A percentile compares a stretch with the other conserved stretches of the same genome.
These are phyloP conservation scores for Tetrahymena elliotti DNA, from an alignment of 73 alveolate species.

Conservation along the genomic window DNA sequence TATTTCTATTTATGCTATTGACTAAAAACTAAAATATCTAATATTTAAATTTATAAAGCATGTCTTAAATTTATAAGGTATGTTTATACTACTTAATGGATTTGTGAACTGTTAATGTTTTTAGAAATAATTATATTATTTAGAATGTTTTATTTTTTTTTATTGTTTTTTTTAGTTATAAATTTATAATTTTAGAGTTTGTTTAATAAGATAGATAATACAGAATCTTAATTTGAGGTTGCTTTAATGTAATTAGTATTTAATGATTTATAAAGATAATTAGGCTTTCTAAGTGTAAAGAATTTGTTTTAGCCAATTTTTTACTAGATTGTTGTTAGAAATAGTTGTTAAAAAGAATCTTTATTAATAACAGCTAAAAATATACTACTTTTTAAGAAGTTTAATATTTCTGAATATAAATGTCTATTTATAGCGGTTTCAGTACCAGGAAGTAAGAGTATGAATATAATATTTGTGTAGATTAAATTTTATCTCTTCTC, in stretches of 20 bases:
- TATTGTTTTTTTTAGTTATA: too few relatives aligned
- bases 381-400: background rate
- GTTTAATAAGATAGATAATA: too few relatives aligned
- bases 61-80: too few relatives aligned
- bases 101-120: too few relatives aligned
- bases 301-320: background rate
- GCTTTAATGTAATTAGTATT: background rate
- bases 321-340: background rate
- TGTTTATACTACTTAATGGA: too few relatives aligned
- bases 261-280: background rate
- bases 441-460: background rate
- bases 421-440: background rate
- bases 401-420: background rate
- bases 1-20: too few relatives aligned
- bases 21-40: too few relatives aligned
- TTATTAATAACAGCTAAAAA: background rate
- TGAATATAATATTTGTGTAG: background rate
- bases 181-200: too few relatives aligned
- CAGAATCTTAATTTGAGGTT: background rate
- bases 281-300: background rate
- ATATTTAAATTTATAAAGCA: too few relatives aligned
- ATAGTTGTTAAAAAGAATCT: background rate
- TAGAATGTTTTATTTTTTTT: too few relatives aligned
- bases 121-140: too few relatives aligned
- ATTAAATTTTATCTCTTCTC: background rate